A percentile compares a stretch with the other conserved stretches of the same genome.
phyloP scores from a whole-genome alignment of 495 filamentous ascomycete species.

The Aspergillus bertholletiae region DNA sequence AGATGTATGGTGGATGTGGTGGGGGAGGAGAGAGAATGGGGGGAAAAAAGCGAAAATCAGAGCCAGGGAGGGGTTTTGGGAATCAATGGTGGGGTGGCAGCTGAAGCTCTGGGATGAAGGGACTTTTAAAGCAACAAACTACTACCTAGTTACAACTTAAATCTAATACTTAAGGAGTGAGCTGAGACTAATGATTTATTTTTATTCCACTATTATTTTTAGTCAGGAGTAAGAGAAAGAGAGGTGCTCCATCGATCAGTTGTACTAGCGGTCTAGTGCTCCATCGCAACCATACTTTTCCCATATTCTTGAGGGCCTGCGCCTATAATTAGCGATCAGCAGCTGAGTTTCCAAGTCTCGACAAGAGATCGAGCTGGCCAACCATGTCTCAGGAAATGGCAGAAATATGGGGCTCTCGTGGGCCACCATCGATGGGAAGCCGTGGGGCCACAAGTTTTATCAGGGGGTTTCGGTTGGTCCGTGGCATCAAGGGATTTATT shows the following conservation, averaged over 20 bases:
- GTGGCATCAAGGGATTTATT: neutral
- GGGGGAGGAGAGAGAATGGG: slow-evolving; percentile 6
- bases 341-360: neutral
- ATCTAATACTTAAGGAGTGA: neutral
- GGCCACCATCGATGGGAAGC: neutral
- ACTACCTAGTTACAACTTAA: neutral
- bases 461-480: neutral
- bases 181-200: neutral
- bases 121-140: too few species aligned
- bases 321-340: slow-evolving; percentile 1
- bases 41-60: neutral
- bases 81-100: too few species aligned
- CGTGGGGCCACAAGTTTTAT: slow-evolving; percentile 15
- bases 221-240: neutral
- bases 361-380: neutral
- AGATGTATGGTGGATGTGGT: too few species aligned
- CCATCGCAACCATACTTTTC: neutral
- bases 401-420: neutral
- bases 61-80: too few species aligned
- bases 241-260: neutral
- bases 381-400: neutral
- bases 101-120: too few species aligned
- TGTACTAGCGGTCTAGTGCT: neutral
- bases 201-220: neutral
- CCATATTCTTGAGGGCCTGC: neutral